Base-by-base conservation (phyloP, 2,329 filamentous ascomycete species). In the Colletotrichum lini region DNA sequence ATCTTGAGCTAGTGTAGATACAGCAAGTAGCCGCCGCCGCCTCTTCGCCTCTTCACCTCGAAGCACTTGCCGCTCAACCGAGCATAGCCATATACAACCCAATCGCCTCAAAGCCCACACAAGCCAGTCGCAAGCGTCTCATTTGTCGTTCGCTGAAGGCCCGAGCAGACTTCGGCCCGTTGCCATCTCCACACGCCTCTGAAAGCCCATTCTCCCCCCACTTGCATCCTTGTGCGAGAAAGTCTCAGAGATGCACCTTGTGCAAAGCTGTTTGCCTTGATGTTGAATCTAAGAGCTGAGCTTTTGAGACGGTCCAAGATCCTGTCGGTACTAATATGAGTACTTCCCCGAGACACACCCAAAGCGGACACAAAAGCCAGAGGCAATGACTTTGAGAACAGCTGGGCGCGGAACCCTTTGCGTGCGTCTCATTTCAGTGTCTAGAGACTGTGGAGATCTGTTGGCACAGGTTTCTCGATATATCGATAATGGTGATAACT, bases 151-250 rank as follows among this genome's bases (percentile, higher is more conserved):
- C 5, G 44, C n/a, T 42, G 49, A 44, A 30, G 44, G 58, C 58
- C 66, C 61, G 44, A 69, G 60, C 44, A 40, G 45, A 16, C 30
- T n/a, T 21, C 44, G 66, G 66, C 21, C 38, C 53, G 66, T 44
- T 45, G 38, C 61, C 52, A 21, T 40, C 35, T 35, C 57, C 66
- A 23, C 38, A 56, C 5, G 13, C 15, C 35, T 23, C 4, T 26
- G 1, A 50, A 56, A 21, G 30, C n/a, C 59, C 10, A 2, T n/a
- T 12, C 26, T 18, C 23, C 23, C 56, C 54, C 40, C n/a, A 7
- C 13, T 21, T 10, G 4, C 38, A 40, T 40, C 58, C 30, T 40
- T 61, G n/a, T 13, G 35, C 2, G 4, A 26, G 26, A 26, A 26
- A 23, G 8, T n/a, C n/a, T 10, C 8, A 4, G 12, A 40, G 8